These are phyloP conservation scores for Henckelia pumila DNA, from an alignment of 257 asterid genomes.

Conservation along the genomic window DNA sequence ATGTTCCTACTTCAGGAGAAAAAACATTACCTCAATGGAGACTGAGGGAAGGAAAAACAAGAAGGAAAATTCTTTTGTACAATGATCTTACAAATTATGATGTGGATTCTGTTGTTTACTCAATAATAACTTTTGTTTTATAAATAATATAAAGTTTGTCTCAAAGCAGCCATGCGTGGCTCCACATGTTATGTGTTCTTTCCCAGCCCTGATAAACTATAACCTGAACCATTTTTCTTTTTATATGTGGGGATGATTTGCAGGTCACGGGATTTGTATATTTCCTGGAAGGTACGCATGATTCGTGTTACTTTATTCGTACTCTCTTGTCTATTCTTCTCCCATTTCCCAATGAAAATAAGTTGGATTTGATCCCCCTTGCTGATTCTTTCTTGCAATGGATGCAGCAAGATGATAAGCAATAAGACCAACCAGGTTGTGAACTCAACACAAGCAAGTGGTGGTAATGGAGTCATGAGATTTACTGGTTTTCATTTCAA, in stretches of 20 bases:
- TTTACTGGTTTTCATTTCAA: conserved; percentile 32
- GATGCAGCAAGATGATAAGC: conserved; percentile 63
- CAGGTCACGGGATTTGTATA: conserved; percentile 92
- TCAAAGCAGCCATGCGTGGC: conserved; percentile 14
- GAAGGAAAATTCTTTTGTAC: no score
- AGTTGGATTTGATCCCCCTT: no score
- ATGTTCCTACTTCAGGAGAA: no score
- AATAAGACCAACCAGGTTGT: conserved; percentile 61
- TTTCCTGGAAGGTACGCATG: conserved; percentile 94
- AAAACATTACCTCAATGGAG: no score
- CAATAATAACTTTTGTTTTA: no score
- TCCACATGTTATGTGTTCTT: conserved; percentile 16
- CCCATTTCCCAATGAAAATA: conserved; percentile 28
- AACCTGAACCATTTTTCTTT: conserved; percentile 31
- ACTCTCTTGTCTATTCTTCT: conserved; percentile 34
- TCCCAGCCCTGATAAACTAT: not conserved
- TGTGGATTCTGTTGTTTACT: not conserved
- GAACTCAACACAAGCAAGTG: conserved; percentile 68
- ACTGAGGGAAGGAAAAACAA: no score
- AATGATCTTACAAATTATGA: not conserved
- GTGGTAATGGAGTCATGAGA: conserved; percentile 41
- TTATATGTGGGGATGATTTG: conserved; percentile 40
- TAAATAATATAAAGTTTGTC: not conserved
- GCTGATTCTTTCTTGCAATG: not conserved
- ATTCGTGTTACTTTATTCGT: conserved; percentile 24